Evolutionary conservation across 805 yeast species (phyloP), one percentile per base, ranked within the genome.

Genomic region (Yarrowia yakushimensis): DNA sequence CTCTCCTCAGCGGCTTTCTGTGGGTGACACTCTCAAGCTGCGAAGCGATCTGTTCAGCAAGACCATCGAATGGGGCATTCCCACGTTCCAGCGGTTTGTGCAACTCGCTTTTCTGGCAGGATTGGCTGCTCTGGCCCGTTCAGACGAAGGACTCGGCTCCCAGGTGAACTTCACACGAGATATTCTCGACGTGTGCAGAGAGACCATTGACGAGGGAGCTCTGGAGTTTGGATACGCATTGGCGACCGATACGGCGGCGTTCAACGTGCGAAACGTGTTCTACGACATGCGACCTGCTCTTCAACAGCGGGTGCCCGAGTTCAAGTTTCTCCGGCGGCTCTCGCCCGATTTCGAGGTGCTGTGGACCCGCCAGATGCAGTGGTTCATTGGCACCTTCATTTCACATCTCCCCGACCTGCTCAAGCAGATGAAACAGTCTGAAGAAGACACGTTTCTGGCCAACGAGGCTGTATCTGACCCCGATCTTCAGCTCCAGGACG

Each of bases 401-500:
- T 66, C 71, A 1, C 70, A 75, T 60, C 65, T 73, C 43, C 77
- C 80, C 6, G 77, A 75, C 55, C 64, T 77, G 22, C 67, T 78
- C 12, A 72, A 72, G 52, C 77, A 77, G 48, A 74, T 77, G 73
- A 68, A 73, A 17, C 65, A 69, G 33, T 68, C 68, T 36, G 80
- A 77, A 57, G 80, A 77, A 59, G 78, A 75, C 48, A 66, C 69
- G 46, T 67, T 67, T 31, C 63, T 72, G n/a, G 72, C 73, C 5
- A 63, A 69, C 48, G 59, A 54, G 15, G 27, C 48, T 34, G 42
- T 41, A 20, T 67, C 65, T 15, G 69, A 66, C 30, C 66, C 66
- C 15, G 67, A 66, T 17, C 72, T 67, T 12, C 64, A 67, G 11
- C 62, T 64, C 3, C 84, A 80, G 60, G 79, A 88, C 18, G 80